Evolutionary conservation across 352 stramenopile genomes (phyloP), one percentile per base, ranked within the genome.

Genomic region (Phytophthora cryptogea): DNA sequence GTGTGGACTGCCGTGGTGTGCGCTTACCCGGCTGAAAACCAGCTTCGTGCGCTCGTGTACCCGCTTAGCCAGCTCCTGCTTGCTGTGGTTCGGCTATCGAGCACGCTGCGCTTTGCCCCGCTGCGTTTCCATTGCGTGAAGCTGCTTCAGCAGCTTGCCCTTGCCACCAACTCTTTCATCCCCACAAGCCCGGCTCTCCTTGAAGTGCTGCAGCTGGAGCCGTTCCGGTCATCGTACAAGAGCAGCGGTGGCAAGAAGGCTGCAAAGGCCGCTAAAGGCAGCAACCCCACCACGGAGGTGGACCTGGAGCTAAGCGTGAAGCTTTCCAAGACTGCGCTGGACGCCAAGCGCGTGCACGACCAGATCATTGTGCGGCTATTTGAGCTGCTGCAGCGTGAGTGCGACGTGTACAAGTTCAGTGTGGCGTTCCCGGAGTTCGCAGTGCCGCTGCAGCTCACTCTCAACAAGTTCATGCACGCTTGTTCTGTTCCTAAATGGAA

Each of bases 81-180:
- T 17, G 86, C 83, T 0, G 72, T 90, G 27, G 81, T 92, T 45
- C 82, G 83, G 11, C 68, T 95, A n/a, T 78, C 82, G 23, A 90
- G 81, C 20, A 94, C 83, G 52, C 66, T 92, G 37, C 80, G 82
- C 10, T 93, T 87, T 68, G 82, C 97, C 11, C 97, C 97, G 9
- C 78, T 99, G 45, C 92, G 95, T 30, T 94, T 99, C 66, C 97
- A 99, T 72, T 98, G 97, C 69, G 86, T 99, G 8, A 89, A 97
- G 60, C 73, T 99, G 13, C 72, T 99, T 50, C 97, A 99, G 68
- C 96, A 99, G 61, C 77, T 99, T 27, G 94, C 96, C 20, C 86
- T 97, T 28, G 87, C 90, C 14, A 97, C 95, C 10, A 88, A 98
- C 72, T 83, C 89, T 27, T 99, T 98, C 67, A 93, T 99, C 54